Percentiles rank a stretch among this genome's conserved stretches.
Conservation (phyloP, 768 basidiomycete genomes). For the Trametes gibbosa region DNA sequence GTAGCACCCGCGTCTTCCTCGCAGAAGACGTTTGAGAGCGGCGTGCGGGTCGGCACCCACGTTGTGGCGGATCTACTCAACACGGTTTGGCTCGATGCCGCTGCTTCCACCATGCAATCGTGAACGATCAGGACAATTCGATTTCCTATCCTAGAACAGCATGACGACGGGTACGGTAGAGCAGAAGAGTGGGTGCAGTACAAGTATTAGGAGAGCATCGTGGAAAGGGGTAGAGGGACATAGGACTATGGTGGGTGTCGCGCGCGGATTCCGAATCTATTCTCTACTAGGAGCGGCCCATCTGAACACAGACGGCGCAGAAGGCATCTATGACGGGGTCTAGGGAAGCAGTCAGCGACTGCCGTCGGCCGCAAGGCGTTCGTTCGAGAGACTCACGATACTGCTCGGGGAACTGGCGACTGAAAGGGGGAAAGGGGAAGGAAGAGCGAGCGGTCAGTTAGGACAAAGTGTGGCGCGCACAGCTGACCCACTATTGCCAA, state of each 20-base stretch:
- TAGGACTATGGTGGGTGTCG: slow-evolving; percentile 8
- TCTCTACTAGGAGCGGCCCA: slow-evolving; percentile 20
- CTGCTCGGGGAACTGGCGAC: slow-evolving; percentile 69
- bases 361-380: slow-evolving; percentile 3
- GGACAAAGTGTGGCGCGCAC: neutral
- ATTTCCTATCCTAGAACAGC: slow-evolving; percentile 14
- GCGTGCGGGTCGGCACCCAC: slow-evolving; percentile 6
- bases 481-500: slow-evolving; percentile 69
- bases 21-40: slow-evolving; percentile 11
- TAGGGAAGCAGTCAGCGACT: slow-evolving; percentile 15
- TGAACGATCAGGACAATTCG: neutral
- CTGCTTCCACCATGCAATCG: slow-evolving; percentile 3
- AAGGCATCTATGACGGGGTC: slow-evolving; percentile 30
- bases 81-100: neutral
- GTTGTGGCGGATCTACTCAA: slow-evolving; percentile 15
- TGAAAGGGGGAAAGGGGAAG: slow-evolving; percentile 30
- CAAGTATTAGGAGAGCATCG: slow-evolving; percentile 11
- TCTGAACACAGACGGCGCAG: slow-evolving; percentile 28
- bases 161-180: slow-evolving; percentile 13
- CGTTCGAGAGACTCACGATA: slow-evolving; percentile 48
- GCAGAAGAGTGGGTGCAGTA: slow-evolving; percentile 9
- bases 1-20: slow-evolving; percentile 4
- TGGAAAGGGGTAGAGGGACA: neutral
- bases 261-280: slow-evolving; percentile 11
- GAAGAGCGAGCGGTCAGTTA: slow-evolving; percentile 7